Conservation (phyloP, 2,329 filamentous ascomycete species). For the Fusarium temperatum region DNA sequence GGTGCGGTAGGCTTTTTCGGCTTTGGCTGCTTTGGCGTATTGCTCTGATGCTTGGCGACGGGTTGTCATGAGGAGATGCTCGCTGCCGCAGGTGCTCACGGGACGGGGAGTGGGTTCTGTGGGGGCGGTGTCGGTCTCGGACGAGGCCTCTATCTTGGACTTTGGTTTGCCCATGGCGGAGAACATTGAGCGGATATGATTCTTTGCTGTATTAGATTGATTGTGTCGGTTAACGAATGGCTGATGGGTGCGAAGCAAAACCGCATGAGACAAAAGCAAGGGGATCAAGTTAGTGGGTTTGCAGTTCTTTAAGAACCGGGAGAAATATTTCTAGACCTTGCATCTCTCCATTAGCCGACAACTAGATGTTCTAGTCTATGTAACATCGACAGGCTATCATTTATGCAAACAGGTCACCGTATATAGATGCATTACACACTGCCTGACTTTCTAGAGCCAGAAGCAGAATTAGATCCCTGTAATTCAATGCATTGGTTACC, state of each 20-base stretch:
- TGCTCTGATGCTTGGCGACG: constrained; percentile 6
- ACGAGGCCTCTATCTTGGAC: not conserved
- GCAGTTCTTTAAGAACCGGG: not conserved
- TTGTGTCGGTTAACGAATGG: not conserved
- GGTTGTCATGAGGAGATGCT: not conserved
- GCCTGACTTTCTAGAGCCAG: not conserved
- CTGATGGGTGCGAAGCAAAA: not conserved
- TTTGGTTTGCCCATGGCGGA: not conserved
- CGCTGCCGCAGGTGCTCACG: not conserved
- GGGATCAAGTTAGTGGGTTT: not conserved
- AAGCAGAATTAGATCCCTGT: not conserved
- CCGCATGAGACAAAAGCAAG: not conserved
- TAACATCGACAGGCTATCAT: not conserved
- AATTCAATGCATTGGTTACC: not conserved
- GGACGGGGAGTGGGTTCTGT: not conserved
- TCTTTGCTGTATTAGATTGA: not conserved
- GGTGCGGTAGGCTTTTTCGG: constrained; percentile 11
- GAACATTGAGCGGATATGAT: not conserved
- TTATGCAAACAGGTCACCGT: not conserved
- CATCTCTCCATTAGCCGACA: rapidly evolving
- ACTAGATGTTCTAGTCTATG: not conserved
- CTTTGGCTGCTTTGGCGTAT: constrained; percentile 6
- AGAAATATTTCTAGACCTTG: too few relatives aligned
- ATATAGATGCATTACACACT: not conserved
- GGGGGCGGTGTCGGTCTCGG: not conserved